A percentile compares a stretch with the other conserved stretches of the same genome.
Conservation (phyloP, 140 eudicot species). For the Bidens hawaiensis region DNA sequence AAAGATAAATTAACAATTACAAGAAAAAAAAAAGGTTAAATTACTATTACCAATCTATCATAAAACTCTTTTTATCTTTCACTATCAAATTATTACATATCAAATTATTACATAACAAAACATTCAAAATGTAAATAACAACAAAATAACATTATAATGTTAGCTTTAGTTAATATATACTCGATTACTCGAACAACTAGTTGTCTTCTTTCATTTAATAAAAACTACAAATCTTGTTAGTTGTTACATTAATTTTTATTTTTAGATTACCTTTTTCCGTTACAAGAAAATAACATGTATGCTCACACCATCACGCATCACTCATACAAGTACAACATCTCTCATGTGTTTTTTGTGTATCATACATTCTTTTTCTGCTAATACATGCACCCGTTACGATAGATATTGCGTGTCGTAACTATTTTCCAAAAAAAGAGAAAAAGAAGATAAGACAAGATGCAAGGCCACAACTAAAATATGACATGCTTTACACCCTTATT, state of each 20-base stretch:
- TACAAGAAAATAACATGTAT: background rate
- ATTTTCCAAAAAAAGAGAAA: too few relatives aligned
- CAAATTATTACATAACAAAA: background rate
- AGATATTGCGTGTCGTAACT: background rate
- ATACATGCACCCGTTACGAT: background rate
- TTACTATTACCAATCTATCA: background rate
- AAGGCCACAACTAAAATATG: background rate
- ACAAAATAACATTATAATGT: background rate
- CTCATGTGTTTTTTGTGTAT: background rate
- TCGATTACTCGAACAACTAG: background rate
- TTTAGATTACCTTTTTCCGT: background rate
- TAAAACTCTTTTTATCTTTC: too few relatives aligned
- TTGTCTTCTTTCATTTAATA: too few relatives aligned
- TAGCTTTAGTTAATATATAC: background rate
- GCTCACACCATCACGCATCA: too few relatives aligned
- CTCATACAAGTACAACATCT: background rate
- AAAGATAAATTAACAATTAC: too few relatives aligned
- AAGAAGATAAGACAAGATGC: background rate
- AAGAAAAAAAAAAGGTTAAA: too few relatives aligned
- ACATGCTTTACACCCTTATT: background rate
- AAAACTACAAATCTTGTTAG: background rate
- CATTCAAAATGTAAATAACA: background rate
- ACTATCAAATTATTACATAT: too few relatives aligned
- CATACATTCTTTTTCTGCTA: background rate
- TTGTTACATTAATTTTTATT: background rate